These are phyloP conservation scores for Yamadazyma atmosphaerica DNA, from an alignment of 1,139 yeast species.

Conservation along the genomic window DNA sequence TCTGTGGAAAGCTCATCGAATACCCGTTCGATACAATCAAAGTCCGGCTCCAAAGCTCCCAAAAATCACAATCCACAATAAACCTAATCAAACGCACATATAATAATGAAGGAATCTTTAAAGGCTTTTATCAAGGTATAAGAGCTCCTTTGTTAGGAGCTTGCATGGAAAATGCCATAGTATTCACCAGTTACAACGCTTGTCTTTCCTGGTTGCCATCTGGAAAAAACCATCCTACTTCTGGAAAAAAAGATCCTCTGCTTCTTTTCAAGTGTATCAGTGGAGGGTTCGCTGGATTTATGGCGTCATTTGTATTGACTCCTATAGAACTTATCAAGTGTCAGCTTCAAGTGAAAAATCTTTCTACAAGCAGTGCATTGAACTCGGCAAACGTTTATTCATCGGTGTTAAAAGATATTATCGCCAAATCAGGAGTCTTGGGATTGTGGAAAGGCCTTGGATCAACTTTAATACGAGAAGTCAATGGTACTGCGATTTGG, in stretches of 20 bases:
- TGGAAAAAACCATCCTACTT: too few relatives aligned
- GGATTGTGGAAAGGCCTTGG: slow-evolving; percentile 81
- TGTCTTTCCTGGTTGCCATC: slow-evolving; percentile 65
- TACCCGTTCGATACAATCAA: slow-evolving; percentile 93
- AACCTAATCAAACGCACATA: slow-evolving; percentile 65
- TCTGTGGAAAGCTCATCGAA: slow-evolving; percentile 80
- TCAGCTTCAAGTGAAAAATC: slow-evolving; percentile 74
- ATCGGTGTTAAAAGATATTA: slow-evolving; percentile 43
- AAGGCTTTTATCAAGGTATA: slow-evolving; percentile 59
- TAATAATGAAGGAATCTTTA: slow-evolving; percentile 60
- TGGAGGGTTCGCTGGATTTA: slow-evolving; percentile 82
- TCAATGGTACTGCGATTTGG: slow-evolving; percentile 93
- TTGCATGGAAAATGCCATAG: slow-evolving; percentile 67
- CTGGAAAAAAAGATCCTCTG: slow-evolving; percentile 14
- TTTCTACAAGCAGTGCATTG: slow-evolving; percentile 18
- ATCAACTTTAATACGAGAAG: slow-evolving; percentile 81
- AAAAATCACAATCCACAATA: slow-evolving; percentile 48
- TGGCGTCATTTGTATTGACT: slow-evolving; percentile 81
- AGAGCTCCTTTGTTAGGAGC: slow-evolving; percentile 86
- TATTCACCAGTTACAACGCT: slow-evolving; percentile 58
- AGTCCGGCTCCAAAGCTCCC: slow-evolving; percentile 74
- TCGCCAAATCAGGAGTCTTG: slow-evolving; percentile 51
- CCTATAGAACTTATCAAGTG: slow-evolving; percentile 91
- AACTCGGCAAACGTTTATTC: slow-evolving; percentile 16
- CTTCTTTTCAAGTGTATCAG: slow-evolving; percentile 50